Evolutionary conservation across 2,329 filamentous ascomycete species (phyloP), one percentile per base, ranked within the genome.

Genomic region (Ophiostoma populinum): DNA sequence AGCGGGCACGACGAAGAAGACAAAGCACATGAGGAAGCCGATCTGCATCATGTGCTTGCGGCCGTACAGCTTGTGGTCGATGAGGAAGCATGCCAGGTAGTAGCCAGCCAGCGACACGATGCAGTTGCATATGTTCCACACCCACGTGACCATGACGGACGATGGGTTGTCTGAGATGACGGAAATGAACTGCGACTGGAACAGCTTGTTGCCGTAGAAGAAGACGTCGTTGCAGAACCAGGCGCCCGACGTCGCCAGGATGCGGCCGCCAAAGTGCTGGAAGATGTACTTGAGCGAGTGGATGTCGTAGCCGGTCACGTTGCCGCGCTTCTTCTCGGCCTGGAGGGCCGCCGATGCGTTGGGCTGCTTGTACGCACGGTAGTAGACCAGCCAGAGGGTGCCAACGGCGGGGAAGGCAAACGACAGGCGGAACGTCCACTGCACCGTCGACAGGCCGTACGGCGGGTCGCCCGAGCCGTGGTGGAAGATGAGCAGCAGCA

Each of bases 151-250:
- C 71, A 93, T 80, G 53, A 94, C 70, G 7, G 80, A 83, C 24
- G 24, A 25, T 24, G 44, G 39, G 44, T 43, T 43, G 39, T 39
- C 32, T 25, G 44, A 38, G 34, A 46, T 45, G 37, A 46, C 39
- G 35, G 32, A 18, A 37, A 46, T 45, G 25, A 46, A 47, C 33
- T 47, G 45, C 15, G 33, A 20, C 39, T 42, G 42, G 41, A 44
- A 46, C n/a, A 44, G 42, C 42, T 45, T 45, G 42, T 46, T 46
- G 47, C 87, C 87, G 62, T 95, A 95, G 65, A 95, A 95, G 68
- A 95, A 94, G 45, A 95, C 79, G 51, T 95, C 87, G 56, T 95
- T 95, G 61, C 77, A 81, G 58, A 87, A 95, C 87, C 87, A 95
- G 24, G 75, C 71, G 38, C 80, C 80, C 9, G 86, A 75, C 15